These are phyloP conservation scores for Kuraishia piskuri DNA, from an alignment of 805 yeast genomes.

Conservation along the genomic window DNA sequence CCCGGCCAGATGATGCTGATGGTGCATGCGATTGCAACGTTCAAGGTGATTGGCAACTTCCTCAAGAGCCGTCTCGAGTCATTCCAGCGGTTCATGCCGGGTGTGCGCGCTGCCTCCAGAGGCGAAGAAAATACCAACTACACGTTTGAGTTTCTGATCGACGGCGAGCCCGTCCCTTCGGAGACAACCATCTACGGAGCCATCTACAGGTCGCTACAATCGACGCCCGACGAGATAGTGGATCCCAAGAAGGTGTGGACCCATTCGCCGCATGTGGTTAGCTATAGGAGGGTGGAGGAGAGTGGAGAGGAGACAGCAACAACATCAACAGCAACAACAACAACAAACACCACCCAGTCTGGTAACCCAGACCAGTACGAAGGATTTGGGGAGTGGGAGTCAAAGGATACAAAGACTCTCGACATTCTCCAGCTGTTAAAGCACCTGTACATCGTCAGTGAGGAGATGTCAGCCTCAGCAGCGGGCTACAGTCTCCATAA, in stretches of 20 bases:
- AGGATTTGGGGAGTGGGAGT: neutral
- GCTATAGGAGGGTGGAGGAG: constrained; percentile 31
- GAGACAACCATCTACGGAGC: constrained; percentile 77
- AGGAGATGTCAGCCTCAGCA: neutral
- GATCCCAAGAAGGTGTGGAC: constrained; percentile 51
- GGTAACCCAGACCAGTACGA: neutral
- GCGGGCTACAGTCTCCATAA: neutral
- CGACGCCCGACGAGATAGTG: constrained; percentile 26
- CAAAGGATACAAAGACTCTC: neutral
- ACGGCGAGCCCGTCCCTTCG: constrained; percentile 49
- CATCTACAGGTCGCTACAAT: constrained; percentile 41
- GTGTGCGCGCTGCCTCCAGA: neutral
- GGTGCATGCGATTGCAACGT: constrained; percentile 55
- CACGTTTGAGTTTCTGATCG: constrained; percentile 47
- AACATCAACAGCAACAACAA: neutral
- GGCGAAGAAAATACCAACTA: constrained; percentile 9
- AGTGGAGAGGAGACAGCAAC: too few species aligned
- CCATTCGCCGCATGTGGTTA: constrained; percentile 39
- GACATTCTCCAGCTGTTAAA: neutral
- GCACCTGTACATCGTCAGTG: neutral
- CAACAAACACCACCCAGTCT: too few species aligned
- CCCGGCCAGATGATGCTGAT: constrained; percentile 28
- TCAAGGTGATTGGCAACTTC: constrained; percentile 40
- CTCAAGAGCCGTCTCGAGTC: constrained; percentile 20
- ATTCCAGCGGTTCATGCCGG: neutral